Base-by-base conservation (phyloP, 1,284 basidiomycete genomes). In the Trametes pubescens region DNA sequence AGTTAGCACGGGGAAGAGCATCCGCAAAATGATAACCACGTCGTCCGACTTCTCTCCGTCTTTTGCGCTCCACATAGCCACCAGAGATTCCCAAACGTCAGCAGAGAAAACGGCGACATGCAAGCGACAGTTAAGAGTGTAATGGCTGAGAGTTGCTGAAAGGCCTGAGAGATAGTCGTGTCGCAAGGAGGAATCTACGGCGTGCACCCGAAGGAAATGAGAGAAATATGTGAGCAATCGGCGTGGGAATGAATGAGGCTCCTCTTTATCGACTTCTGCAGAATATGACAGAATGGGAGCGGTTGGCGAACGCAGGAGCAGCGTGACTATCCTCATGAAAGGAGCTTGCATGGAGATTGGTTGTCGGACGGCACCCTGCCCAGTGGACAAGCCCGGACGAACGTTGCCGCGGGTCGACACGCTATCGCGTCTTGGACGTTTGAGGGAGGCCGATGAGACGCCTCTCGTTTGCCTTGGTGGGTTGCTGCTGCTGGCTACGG, bases 41-140 rank as follows among this genome's bases (percentile, higher is more conserved):
- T 82, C 81, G 68, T 90, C 86, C 69, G 93, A 92, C 69, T 89
- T 80, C 21, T 80, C 75, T 63, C 84, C 88, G 73, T 88, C 90
- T 77, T 92, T 93, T 8, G 88, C 88, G 1, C 82, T 80, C 94
- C 94, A 97, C 26, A 96, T 77, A 1, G 76, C 77, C 1, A 95
- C 80, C 5, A 98, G 73, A 9, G 77, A 74, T 49, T 86, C 79
- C 87, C 94, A 94, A 0, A 89, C 78, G 35, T 77, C 77, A 9
- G 79, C 75, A 0, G 92, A 88, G 59, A 93, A 89, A 11, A 75
- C 72, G 8, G 84, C 79, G 49, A 94, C 84, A 1, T 84, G 81
- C 1, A 80, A 74, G 37, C 82, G 86, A 59, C 79, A 82, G 73
- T 97, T 97, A 59, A 96, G 78, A 9, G 93, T 86, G 16, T 94